A percentile compares a stretch with the other conserved stretches of the same genome.
Evolutionary conservation across 163 green algal genomes (phyloP).

Genomic region (Scenedesmus sp.): DNA sequence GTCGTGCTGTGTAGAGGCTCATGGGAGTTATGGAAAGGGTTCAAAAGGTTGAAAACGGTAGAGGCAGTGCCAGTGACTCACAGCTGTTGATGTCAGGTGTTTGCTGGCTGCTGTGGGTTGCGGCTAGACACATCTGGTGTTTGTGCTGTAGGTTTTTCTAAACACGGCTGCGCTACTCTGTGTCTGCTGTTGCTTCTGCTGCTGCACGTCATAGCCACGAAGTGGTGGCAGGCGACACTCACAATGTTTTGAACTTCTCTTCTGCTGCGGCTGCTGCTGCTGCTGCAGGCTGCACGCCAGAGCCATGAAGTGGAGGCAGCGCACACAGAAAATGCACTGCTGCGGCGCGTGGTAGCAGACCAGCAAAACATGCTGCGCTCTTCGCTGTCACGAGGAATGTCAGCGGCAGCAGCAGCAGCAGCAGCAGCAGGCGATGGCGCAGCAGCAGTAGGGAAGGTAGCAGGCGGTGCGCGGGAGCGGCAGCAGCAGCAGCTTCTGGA

Average conservation of each 20-base stretch:
- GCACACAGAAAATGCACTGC: slow-evolving; percentile 16
- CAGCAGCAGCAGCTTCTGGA: slow-evolving; percentile 13
- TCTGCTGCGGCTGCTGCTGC: background rate
- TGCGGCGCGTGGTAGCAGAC: slow-evolving; percentile 27
- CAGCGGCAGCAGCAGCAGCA: slow-evolving; percentile 24
- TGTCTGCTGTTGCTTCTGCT: no score
- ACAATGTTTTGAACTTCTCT: background rate
- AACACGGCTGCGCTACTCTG: no score
- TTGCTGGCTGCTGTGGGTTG: no score
- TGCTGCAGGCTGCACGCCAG: slow-evolving; percentile 20
- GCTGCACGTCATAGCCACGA: background rate
- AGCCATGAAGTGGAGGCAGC: background rate
- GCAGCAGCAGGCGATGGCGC: background rate
- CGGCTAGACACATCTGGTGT: no score
- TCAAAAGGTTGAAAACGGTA: background rate
- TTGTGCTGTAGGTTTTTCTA: no score
- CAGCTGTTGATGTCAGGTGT: background rate
- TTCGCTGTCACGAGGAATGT: background rate
- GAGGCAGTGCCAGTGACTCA: background rate
- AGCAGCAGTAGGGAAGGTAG: background rate
- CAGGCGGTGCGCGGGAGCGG: background rate
- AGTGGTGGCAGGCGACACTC: no score
- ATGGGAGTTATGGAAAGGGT: background rate
- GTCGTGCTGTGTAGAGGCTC: background rate
- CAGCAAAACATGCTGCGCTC: slow-evolving; percentile 35